A percentile compares a stretch with the other conserved stretches of the same genome.
Conservation (phyloP, 1,284 basidiomycete genomes). For the Binderoboletus segoi region DNA sequence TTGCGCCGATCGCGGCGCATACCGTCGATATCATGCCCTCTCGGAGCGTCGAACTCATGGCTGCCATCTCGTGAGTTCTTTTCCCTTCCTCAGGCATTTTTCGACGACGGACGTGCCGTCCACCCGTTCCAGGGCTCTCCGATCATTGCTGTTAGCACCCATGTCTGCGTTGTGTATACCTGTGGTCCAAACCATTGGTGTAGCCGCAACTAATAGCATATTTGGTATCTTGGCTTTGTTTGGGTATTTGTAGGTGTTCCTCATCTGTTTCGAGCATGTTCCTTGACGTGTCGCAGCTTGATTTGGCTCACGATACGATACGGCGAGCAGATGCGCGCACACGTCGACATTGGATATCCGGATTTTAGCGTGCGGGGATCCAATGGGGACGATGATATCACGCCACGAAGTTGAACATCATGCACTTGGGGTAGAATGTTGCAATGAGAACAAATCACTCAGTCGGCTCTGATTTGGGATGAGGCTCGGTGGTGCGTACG, state of each 20-base stretch:
- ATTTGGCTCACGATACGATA: slow-evolving; percentile 46
- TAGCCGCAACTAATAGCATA: slow-evolving; percentile 53
- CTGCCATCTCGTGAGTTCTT: slow-evolving; percentile 41
- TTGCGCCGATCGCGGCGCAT: slow-evolving; percentile 59
- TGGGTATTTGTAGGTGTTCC: slow-evolving; percentile 45
- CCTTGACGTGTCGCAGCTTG: slow-evolving; percentile 33
- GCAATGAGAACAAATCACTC: too few species aligned
- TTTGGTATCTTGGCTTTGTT: slow-evolving; percentile 45
- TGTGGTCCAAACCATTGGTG: slow-evolving; percentile 53
- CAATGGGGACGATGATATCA: too few species aligned
- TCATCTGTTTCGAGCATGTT: background rate
- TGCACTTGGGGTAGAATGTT: too few species aligned
- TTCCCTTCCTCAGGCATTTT: background rate
- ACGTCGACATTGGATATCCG: slow-evolving; percentile 47
- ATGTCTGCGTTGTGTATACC: slow-evolving; percentile 35
- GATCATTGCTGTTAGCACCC: slow-evolving; percentile 40
- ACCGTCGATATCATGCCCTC: slow-evolving; percentile 56
- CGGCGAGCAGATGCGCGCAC: slow-evolving; percentile 49
- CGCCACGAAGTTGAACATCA: too few species aligned
- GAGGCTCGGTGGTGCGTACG: too few species aligned
- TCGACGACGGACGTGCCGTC: background rate
- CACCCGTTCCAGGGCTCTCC: slow-evolving; percentile 39
- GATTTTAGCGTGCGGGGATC: slow-evolving; percentile 12
- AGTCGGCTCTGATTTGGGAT: too few species aligned
- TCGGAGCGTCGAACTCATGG: slow-evolving; percentile 55